A percentile compares a stretch with the other conserved stretches of the same genome.
These are phyloP conservation scores for Cryptococcus sp. DNA, from an alignment of 1,284 basidiomycete genomes.

Conservation along the genomic window DNA sequence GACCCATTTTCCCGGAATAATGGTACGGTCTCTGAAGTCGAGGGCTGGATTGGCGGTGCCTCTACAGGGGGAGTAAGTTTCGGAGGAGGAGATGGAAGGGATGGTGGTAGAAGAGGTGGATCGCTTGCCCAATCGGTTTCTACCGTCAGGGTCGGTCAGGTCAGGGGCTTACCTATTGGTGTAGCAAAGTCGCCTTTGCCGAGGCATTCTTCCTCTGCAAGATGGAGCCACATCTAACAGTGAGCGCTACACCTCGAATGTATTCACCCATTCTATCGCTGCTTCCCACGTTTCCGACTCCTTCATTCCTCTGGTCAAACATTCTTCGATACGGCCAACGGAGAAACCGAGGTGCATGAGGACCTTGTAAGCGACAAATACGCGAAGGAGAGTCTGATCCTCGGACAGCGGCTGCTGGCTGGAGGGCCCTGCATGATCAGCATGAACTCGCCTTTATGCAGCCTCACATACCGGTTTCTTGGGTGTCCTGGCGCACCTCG, in stretches of 20 bases:
- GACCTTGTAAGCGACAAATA: conserved; percentile 76
- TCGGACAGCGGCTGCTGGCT: conserved; percentile 44
- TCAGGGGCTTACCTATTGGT: conserved; percentile 17
- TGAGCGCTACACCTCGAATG: conserved; percentile 6
- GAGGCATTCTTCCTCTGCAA: conserved; percentile 60
- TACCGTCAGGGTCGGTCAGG: neutral
- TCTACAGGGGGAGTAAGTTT: too few species aligned
- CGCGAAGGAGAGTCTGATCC: conserved; percentile 67
- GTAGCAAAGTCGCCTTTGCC: conserved; percentile 26
- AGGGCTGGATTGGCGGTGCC: too few species aligned
- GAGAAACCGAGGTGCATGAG: conserved; percentile 80
- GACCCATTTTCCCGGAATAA: too few species aligned
- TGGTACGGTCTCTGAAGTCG: too few species aligned
- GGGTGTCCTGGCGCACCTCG: neutral
- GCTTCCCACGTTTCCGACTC: conserved; percentile 73
- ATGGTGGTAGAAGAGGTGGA: neutral
- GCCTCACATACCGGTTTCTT: too few species aligned
- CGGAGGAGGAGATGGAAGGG: conserved; percentile 1
- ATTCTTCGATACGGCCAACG: conserved; percentile 52
- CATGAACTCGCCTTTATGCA: too few species aligned
- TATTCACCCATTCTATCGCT: conserved; percentile 82
- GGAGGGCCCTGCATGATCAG: neutral
- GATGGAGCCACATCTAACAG: conserved; percentile 65
- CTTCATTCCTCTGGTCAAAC: conserved; percentile 48
- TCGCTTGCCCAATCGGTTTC: too few species aligned